Evolutionary conservation across 768 basidiomycete genomes (phyloP).

Genomic region (Calocera cornea): DNA sequence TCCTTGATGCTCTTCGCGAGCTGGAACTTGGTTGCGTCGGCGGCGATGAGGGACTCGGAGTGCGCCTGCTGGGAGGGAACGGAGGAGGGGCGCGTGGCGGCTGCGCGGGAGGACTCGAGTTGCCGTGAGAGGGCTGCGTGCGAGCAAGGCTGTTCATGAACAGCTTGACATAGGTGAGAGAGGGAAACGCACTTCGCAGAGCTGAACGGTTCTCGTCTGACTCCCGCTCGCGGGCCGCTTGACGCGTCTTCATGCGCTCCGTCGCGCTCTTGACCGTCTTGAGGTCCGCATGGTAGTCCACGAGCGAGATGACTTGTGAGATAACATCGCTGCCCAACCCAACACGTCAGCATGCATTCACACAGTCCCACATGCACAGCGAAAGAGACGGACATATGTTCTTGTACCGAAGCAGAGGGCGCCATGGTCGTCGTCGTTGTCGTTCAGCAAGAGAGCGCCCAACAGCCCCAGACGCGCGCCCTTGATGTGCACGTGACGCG

Average conservation of each 20-base stretch:
- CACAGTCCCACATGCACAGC: background rate
- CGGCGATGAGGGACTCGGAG: conserved; percentile 10
- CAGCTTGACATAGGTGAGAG: background rate
- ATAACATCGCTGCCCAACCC: conserved; percentile 8
- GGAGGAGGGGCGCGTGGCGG: conserved; percentile 10
- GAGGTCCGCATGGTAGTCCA: conserved; percentile 69
- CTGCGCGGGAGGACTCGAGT: conserved; percentile 9
- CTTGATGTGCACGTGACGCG: background rate
- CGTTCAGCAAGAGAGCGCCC: background rate
- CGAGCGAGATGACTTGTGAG: conserved; percentile 47
- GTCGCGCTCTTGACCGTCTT: conserved; percentile 61
- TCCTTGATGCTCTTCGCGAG: conserved; percentile 13
- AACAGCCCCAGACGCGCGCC: background rate
- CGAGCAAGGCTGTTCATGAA: conserved; percentile 50
- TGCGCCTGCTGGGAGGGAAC: conserved; percentile 9
- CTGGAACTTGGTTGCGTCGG: conserved; percentile 12
- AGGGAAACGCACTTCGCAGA: conserved; percentile 39
- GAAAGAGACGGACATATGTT: background rate
- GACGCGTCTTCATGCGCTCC: conserved; percentile 47
- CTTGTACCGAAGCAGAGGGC: background rate
- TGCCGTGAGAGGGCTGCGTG: conserved; percentile 6
- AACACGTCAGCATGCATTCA: background rate
- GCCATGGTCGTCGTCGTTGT: background rate
- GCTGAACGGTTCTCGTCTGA: conserved; percentile 52
- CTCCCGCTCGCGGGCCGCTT: conserved; percentile 47